A percentile compares a stretch with the other conserved stretches of the same genome.
These are phyloP conservation scores for Arthrobotrys megalospora DNA, from an alignment of 2,329 filamentous ascomycete genomes.

Conservation along the genomic window DNA sequence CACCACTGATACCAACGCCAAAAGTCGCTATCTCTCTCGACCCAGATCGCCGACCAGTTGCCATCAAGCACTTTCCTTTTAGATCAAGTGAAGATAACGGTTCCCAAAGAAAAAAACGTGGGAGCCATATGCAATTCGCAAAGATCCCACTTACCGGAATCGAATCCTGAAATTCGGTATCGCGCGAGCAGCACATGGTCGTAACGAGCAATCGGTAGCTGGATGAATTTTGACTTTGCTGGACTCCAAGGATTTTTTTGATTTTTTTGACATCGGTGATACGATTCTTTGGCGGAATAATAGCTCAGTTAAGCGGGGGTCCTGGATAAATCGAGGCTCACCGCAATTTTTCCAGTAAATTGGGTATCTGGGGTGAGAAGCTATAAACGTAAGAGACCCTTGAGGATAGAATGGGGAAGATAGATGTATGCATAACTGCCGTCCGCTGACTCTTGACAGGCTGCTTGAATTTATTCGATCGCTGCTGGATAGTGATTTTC, in stretches of 20 bases:
- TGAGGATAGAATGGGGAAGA: slow-evolving; percentile 13
- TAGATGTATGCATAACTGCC: slow-evolving; percentile 12
- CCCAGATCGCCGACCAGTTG: slow-evolving; percentile 23
- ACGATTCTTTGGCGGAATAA: slow-evolving; percentile 23
- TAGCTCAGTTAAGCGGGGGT: slow-evolving; percentile 43
- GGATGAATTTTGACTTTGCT: slow-evolving; percentile 11
- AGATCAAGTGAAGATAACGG: slow-evolving; percentile 31
- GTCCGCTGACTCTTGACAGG: slow-evolving; percentile 11
- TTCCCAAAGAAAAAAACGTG: slow-evolving; percentile 38
- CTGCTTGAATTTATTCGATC: slow-evolving; percentile 6
- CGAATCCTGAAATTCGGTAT: slow-evolving; percentile 47
- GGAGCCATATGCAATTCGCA: slow-evolving; percentile 42
- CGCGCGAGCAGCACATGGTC: slow-evolving; percentile 11
- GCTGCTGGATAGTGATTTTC: slow-evolving; percentile 24
- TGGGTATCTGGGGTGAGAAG: slow-evolving; percentile 32
- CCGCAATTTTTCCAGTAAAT: slow-evolving; percentile 17
- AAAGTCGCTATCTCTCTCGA: slow-evolving; percentile 16
- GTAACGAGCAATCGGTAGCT: slow-evolving; percentile 11
- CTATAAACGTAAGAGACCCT: slow-evolving; percentile 23
- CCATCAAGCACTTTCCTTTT: slow-evolving; percentile 35
- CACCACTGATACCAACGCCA: background rate
- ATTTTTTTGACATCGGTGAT: slow-evolving; percentile 15
- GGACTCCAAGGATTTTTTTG: background rate
- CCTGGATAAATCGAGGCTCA: slow-evolving; percentile 41
- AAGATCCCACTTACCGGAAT: slow-evolving; percentile 40